Evolutionary conservation across 495 filamentous ascomycete genomes (phyloP).

Genomic region (Terfezia boudieri): DNA sequence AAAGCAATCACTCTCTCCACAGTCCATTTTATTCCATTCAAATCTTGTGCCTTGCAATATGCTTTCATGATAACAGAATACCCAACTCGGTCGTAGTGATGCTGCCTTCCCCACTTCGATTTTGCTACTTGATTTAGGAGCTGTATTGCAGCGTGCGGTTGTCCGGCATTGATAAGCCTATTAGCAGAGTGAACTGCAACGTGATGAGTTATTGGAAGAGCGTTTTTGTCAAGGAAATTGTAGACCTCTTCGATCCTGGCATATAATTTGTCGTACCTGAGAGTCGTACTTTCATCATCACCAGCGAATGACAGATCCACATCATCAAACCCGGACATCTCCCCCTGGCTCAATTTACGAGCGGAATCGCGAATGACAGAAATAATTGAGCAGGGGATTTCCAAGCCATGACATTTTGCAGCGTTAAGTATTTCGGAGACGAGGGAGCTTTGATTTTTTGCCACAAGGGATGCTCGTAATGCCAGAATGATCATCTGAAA

Average conservation of each 20-base stretch:
- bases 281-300: not conserved
- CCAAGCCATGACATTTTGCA: not conserved
- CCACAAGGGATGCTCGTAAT: not conserved
- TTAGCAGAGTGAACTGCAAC: conserved; percentile 10
- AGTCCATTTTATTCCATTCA: conserved; percentile 9
- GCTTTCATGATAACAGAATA: conserved; percentile 13
- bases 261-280: not conserved
- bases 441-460: not conserved
- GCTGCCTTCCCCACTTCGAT: conserved; percentile 8
- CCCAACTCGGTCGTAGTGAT: conserved; percentile 9
- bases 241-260: conserved; percentile 1
- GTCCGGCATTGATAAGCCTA: conserved; percentile 1
- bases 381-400: not conserved
- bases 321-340: not conserved
- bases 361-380: not conserved
- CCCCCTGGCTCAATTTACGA: not conserved
- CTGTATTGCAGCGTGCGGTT: conserved; percentile 9
- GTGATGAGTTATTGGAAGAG: conserved; percentile 10
- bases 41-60: conserved; percentile 10
- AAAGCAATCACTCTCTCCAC: conserved; percentile 6
- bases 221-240: conserved; percentile 5
- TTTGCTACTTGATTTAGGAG: conserved; percentile 13
- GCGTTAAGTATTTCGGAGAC: not conserved
- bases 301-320: not conserved
- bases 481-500: not conserved